Evolutionary conservation across 495 filamentous ascomycete species (phyloP).

Genomic region (Mytilinidion resinicola): DNA sequence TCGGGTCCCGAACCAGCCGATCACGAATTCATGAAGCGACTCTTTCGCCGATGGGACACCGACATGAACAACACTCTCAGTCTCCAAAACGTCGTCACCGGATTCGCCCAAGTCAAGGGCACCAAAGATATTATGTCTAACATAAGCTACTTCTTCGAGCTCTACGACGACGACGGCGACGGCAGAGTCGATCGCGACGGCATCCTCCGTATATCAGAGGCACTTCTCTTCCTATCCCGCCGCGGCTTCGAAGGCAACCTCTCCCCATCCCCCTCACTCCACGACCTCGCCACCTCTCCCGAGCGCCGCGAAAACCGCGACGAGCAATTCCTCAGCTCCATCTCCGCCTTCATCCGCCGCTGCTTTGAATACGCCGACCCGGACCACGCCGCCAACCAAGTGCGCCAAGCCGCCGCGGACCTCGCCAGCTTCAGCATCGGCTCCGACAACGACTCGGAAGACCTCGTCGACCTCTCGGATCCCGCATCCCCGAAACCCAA

Average conservation of each 20-base stretch:
- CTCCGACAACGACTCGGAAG: conserved; percentile 65
- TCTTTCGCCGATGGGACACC: conserved; percentile 84
- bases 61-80: conserved; percentile 68
- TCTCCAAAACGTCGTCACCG: conserved; percentile 84
- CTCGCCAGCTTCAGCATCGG: conserved; percentile 68
- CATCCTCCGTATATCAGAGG: conserved; percentile 90
- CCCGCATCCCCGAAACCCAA: conserved; percentile 14
- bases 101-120: conserved; percentile 83
- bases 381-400: conserved; percentile 61
- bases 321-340: conserved; percentile 81
- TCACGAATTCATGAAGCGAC: conserved; percentile 87
- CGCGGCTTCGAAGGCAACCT: conserved; percentile 71
- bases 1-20: conserved; percentile 76
- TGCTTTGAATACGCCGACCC: conserved; percentile 99
- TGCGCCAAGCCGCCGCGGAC: conserved; percentile 30
- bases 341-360: conserved; percentile 88
- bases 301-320: conserved; percentile 47
- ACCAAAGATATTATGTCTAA: conserved; percentile 92
- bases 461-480: conserved; percentile 57
- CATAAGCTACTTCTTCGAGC: conserved; percentile 94
- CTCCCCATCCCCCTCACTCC: conserved; percentile 40
- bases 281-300: conserved; percentile 10
- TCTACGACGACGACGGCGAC: conserved; percentile 89
- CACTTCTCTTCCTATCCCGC: conserved; percentile 83
- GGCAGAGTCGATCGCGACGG: conserved; percentile 95